phyloP scores from a whole-genome alignment of 2,329 filamentous ascomycete genomes.

The Xylariaceae sp. region DNA sequence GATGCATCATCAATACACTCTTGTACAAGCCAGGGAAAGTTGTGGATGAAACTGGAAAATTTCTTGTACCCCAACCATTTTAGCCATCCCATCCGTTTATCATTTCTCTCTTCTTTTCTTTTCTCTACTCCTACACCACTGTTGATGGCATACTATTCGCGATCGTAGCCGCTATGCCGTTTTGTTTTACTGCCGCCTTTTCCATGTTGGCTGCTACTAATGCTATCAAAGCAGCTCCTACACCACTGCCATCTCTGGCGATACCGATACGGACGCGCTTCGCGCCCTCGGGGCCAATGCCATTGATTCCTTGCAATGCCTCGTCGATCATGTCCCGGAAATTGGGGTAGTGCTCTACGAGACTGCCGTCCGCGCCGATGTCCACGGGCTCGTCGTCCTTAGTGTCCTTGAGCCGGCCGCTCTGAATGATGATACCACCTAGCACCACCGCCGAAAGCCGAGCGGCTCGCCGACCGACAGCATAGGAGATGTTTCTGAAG shows the following conservation, averaged over 20 bases:
- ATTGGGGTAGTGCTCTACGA: conserved; percentile 93
- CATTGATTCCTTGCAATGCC: conserved; percentile 67
- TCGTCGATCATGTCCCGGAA: conserved; percentile 87
- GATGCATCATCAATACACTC: too few species aligned
- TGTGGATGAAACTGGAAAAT: too few species aligned
- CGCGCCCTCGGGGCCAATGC: conserved; percentile 73
- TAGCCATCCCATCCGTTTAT: too few species aligned
- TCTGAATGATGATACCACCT: conserved; percentile 75
- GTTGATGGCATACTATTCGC: too few species aligned
- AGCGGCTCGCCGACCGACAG: conserved; percentile 83
- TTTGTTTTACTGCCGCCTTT: conserved; percentile 31
- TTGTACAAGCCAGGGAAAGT: too few species aligned
- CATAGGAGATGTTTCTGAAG: conserved; percentile 75
- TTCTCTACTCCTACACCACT: too few species aligned
- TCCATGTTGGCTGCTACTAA: conserved; percentile 72
- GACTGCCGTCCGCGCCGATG: conserved; percentile 86
- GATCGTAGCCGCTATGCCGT: neutral
- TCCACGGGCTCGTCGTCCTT: conserved; percentile 72
- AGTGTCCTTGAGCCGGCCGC: conserved; percentile 60
- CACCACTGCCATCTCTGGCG: conserved; percentile 91
- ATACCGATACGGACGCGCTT: conserved; percentile 89
- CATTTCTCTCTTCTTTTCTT: too few species aligned
- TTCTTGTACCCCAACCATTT: too few species aligned
- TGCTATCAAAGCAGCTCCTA: conserved; percentile 93
- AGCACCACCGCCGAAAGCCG: conserved; percentile 84